Percentiles rank a stretch among this genome's conserved stretches.
These are phyloP conservation scores for Patellaria atrata DNA, from an alignment of 495 filamentous ascomycete species.

Conservation along the genomic window DNA sequence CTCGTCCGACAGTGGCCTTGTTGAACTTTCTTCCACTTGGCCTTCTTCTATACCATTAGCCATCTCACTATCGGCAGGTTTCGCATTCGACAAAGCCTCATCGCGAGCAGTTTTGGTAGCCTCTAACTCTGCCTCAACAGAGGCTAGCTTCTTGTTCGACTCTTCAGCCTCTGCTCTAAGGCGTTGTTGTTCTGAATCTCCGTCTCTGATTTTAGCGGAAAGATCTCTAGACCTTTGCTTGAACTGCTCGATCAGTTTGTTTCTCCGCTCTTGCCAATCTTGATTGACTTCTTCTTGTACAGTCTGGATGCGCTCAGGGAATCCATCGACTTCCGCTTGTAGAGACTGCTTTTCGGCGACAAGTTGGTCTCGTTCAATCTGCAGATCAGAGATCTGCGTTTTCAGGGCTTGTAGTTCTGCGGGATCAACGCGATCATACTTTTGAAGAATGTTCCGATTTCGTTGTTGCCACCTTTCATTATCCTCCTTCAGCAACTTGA, in stretches of 20 bases:
- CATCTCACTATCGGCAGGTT: conserved; percentile 12
- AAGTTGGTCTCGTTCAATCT: conserved; percentile 58
- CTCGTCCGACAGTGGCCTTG: conserved; percentile 11
- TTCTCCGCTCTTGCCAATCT: conserved; percentile 32
- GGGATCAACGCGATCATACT: conserved; percentile 89
- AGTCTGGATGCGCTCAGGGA: conserved; percentile 36
- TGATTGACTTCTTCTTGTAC: conserved; percentile 30
- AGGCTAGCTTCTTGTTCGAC: neutral
- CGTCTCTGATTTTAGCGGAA: conserved; percentile 35
- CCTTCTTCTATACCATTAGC: conserved; percentile 23
- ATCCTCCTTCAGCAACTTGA: conserved; percentile 71
- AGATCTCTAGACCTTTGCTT: conserved; percentile 43
- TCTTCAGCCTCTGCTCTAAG: conserved; percentile 33
- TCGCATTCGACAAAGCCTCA: conserved; percentile 13
- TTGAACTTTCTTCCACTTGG: conserved; percentile 20
- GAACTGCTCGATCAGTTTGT: conserved; percentile 42
- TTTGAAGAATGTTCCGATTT: conserved; percentile 83
- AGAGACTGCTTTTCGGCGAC: conserved; percentile 43
- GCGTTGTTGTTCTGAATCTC: conserved; percentile 31
- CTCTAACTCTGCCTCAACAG: conserved; percentile 2
- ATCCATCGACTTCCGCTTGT: conserved; percentile 37
- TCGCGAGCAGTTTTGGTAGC: conserved; percentile 11
- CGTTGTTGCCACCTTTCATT: conserved; percentile 86
- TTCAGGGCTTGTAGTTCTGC: conserved; percentile 80
- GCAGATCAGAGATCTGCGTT: conserved; percentile 45